These are phyloP conservation scores for Hyphopichia buzzinii DNA, from an alignment of 1,139 yeast genomes.

Conservation along the genomic window DNA sequence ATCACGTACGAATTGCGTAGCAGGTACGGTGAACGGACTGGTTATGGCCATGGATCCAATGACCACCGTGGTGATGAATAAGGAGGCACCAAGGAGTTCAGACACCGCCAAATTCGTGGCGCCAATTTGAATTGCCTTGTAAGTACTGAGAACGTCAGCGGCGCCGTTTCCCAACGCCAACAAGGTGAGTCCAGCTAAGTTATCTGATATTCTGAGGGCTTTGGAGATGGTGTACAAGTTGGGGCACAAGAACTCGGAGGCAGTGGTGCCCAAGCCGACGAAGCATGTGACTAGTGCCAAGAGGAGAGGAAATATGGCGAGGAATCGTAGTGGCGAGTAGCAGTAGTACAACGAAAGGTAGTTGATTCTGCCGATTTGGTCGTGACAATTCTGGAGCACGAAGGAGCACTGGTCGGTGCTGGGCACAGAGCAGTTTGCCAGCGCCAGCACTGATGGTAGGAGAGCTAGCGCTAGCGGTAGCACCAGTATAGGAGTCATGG, in stretches of 20 bases:
- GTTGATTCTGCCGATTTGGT: constrained; percentile 39
- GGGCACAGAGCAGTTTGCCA: background rate
- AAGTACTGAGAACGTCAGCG: constrained; percentile 86
- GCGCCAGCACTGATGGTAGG: background rate
- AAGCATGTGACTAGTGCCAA: constrained; percentile 43
- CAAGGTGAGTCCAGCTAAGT: constrained; percentile 82
- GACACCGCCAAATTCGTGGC: constrained; percentile 81
- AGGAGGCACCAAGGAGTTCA: constrained; percentile 83
- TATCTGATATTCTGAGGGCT: constrained; percentile 63
- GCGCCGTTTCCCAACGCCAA: constrained; percentile 91
- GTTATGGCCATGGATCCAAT: constrained; percentile 72
- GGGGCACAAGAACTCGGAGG: constrained; percentile 75
- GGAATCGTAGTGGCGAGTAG: constrained; percentile 5
- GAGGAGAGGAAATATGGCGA: constrained; percentile 16
- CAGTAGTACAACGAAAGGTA: constrained; percentile 45
- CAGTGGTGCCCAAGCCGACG: constrained; percentile 65
- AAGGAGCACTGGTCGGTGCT: constrained; percentile 42
- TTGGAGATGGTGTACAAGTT: constrained; percentile 64
- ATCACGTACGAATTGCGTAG: constrained; percentile 54
- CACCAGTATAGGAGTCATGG: too few relatives aligned
- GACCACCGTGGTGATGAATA: constrained; percentile 72
- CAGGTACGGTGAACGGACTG: constrained; percentile 61
- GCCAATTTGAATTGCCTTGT: constrained; percentile 68
- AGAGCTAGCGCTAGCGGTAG: too few relatives aligned
- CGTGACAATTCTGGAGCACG: constrained; percentile 35